Evolutionary conservation across 2,329 filamentous ascomycete species (phyloP), one percentile per base, ranked within the genome.

Genomic region (Pyrenophora graminea): DNA sequence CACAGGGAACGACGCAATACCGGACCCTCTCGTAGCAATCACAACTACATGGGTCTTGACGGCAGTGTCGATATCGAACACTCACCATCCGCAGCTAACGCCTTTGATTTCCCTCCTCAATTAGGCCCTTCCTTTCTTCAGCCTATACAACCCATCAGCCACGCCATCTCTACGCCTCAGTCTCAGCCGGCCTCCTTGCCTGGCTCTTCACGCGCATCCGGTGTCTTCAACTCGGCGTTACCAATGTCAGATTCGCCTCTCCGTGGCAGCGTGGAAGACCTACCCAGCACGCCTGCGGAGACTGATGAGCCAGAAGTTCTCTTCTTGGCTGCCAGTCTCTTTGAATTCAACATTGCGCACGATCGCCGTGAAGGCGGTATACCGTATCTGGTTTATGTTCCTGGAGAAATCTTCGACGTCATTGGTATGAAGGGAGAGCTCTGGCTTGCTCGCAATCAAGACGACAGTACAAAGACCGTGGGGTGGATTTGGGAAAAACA

Each of bases 401-500:
- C 92, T 45, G 94, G 94, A 59, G 94, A 99, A 69, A 77, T 80
- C 41, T 79, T 80, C 63, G 77, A 81, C 64, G 79, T 99, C 45
- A 91, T 99, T 68, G 94, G 88, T 25, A 92, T 97, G 74, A 97
- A 97, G 72, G 94, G 94, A 58, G 94, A 99, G 78, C 82, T 97
- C 41, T 99, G 94, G 94, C 85, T 99, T 50, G 94, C 94, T 45
- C 91, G 91, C 74, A 99, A 99, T 70, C 94, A 99, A 76, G 94
- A 99, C 68, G 94, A 99, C 73, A 78, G 85, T 1, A 81, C 79
- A 9, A 83, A 88, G 59, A 82, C 86, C 59, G 86, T 97, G 30
- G 94, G 94, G 44, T 99, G 94, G 94, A 96, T 99, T 66, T 99
- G 94, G 94, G 96, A 92, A 66, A 97, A 97, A 74, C 94, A 99